Conservation (phyloP, 2,329 filamentous ascomycete genomes). For the Fusarium hainanense region DNA sequence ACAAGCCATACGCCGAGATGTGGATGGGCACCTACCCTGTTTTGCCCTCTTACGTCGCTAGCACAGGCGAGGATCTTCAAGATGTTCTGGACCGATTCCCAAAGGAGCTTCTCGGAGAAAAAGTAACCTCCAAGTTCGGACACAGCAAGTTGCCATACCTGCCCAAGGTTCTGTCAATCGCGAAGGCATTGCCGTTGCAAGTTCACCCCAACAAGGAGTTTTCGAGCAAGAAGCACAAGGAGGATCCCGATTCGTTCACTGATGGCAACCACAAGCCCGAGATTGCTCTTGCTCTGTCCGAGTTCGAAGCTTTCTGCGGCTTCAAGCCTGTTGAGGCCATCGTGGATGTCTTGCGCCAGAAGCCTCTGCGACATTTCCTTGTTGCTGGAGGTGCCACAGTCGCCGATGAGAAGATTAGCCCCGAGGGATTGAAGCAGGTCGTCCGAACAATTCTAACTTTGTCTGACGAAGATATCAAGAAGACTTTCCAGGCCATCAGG, state of each 20-base stretch:
- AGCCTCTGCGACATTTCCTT: slow-evolving; percentile 40
- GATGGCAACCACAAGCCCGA: slow-evolving; percentile 85
- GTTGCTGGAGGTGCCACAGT: slow-evolving; percentile 31
- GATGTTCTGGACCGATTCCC: slow-evolving; percentile 72
- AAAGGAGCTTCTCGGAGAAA: slow-evolving; percentile 71
- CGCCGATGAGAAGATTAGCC: slow-evolving; percentile 55
- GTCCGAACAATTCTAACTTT: slow-evolving; percentile 65
- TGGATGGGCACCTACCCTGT: slow-evolving; percentile 84
- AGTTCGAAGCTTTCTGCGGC: slow-evolving; percentile 81
- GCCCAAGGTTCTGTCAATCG: slow-evolving; percentile 80
- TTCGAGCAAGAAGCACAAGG: slow-evolving; percentile 69
- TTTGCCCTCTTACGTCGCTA: slow-evolving; percentile 72
- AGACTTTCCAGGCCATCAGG: slow-evolving; percentile 34
- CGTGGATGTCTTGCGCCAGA: slow-evolving; percentile 65
- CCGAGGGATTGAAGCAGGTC: slow-evolving; percentile 62
- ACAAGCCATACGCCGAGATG: slow-evolving; percentile 72
- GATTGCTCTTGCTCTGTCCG: slow-evolving; percentile 76
- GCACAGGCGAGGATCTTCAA: slow-evolving; percentile 71
- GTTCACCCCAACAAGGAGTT: slow-evolving; percentile 79
- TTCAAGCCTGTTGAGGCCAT: slow-evolving; percentile 75
- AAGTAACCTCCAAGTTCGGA: slow-evolving; percentile 70
- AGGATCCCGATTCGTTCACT: slow-evolving; percentile 73
- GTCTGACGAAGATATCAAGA: slow-evolving; percentile 54
- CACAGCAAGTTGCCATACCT: slow-evolving; percentile 74
- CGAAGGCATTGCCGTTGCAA: slow-evolving; percentile 79